Evolutionary conservation across 2,329 filamentous ascomycete species (phyloP).

Genomic region (Talaromyces sp.): DNA sequence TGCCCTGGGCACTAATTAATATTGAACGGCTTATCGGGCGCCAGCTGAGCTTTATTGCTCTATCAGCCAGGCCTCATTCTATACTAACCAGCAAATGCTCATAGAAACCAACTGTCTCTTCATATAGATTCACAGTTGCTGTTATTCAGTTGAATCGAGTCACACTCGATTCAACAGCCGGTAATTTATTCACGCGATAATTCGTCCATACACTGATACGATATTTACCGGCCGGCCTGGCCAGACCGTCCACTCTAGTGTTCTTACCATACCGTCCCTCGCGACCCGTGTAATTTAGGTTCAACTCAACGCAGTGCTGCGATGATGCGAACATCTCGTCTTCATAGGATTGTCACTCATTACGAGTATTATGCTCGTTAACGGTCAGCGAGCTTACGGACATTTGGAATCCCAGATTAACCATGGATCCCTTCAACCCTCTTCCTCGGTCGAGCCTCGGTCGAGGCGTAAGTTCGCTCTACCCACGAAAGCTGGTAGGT

Average conservation of each 20-base stretch:
- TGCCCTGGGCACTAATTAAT: too few species aligned
- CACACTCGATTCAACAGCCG: background rate
- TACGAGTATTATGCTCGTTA: background rate
- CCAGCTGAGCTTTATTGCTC: background rate
- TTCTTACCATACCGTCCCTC: background rate
- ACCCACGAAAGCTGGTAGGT: background rate
- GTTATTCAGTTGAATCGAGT: background rate
- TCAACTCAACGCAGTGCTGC: background rate
- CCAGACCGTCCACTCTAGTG: background rate
- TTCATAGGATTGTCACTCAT: background rate
- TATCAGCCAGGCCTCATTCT: background rate
- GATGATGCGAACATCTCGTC: background rate
- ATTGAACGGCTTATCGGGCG: background rate
- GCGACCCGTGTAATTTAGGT: background rate
- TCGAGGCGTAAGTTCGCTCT: background rate
- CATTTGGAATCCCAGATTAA: background rate
- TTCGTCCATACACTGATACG: background rate
- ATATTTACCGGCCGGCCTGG: background rate
- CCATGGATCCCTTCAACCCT: background rate
- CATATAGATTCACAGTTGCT: background rate
- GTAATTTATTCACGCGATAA: background rate
- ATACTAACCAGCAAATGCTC: too few species aligned
- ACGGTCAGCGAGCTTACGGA: background rate
- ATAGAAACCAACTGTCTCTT: background rate
- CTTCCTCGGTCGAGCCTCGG: background rate